Conservation (phyloP, 2,329 filamentous ascomycete genomes). For the Pseudogymnoascus sp. region DNA sequence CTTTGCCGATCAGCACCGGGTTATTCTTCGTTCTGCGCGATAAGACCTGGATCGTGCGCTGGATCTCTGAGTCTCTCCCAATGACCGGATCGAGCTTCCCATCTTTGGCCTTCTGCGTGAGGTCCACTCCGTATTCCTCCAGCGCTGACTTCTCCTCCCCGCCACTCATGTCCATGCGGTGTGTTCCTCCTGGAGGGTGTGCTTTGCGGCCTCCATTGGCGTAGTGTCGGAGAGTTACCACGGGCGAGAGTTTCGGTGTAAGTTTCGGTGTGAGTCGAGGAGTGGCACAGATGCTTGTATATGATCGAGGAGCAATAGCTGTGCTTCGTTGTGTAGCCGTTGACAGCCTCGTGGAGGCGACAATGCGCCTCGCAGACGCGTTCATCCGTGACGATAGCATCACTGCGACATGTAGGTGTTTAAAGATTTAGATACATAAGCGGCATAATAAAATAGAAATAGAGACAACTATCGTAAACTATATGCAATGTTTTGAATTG, state of each 20-base stretch:
- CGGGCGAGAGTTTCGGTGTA: conserved; percentile 31
- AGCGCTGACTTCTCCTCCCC: conserved; percentile 74
- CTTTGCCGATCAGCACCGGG: conserved; percentile 83
- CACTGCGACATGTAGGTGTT: background rate
- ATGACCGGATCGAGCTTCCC: conserved; percentile 96
- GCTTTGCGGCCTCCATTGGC: conserved; percentile 60
- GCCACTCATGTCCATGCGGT: conserved; percentile 81
- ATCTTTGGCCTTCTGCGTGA: conserved; percentile 74
- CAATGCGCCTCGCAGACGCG: background rate
- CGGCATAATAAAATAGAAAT: background rate
- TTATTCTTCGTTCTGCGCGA: conserved; percentile 83
- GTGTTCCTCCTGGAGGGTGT: conserved; percentile 83
- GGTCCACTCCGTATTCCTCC: conserved; percentile 83
- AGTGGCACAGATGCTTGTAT: conserved; percentile 12
- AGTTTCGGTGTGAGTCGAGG: background rate
- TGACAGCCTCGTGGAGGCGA: background rate
- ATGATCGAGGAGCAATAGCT: background rate
- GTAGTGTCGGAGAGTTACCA: conserved; percentile 43
- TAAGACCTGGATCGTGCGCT: conserved; percentile 87
- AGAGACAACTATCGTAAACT: background rate
- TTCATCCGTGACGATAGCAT: background rate
- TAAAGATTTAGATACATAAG: background rate
- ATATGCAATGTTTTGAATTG: background rate
- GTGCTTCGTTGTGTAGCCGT: background rate
- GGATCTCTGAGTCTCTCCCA: conserved; percentile 83